A percentile compares a stretch with the other conserved stretches of the same genome.
Conservation (phyloP, 2,329 filamentous ascomycete genomes). For the Arthrobotrys pseudoclavata region DNA sequence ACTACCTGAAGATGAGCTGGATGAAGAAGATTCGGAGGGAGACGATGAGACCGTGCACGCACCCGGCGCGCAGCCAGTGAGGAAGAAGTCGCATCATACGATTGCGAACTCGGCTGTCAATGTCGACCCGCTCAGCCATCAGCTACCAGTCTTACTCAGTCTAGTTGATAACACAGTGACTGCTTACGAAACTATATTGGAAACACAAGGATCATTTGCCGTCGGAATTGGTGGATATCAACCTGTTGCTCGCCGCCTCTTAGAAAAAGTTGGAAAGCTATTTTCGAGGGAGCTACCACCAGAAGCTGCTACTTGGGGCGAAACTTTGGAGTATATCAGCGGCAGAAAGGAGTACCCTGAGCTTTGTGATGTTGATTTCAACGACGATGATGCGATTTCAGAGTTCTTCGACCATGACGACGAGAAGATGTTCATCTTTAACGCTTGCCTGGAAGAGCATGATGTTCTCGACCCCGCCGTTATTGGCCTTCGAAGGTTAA, state of each 20-base stretch:
- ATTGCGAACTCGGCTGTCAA: slow-evolving; percentile 48
- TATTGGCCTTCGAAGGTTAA: slow-evolving; percentile 40
- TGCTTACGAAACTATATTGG: slow-evolving; percentile 53
- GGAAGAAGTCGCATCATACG: slow-evolving; percentile 32
- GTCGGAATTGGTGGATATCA: slow-evolving; percentile 57
- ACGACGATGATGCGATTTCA: slow-evolving; percentile 47
- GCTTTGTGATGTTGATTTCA: slow-evolving; percentile 44
- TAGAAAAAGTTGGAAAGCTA: slow-evolving; percentile 53
- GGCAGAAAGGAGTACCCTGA: slow-evolving; percentile 48
- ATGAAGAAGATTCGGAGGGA: slow-evolving; percentile 27
- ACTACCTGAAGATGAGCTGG: slow-evolving; percentile 41
- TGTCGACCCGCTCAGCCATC: slow-evolving; percentile 52
- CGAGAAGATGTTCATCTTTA: slow-evolving; percentile 57
- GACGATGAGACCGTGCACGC: slow-evolving; percentile 54
- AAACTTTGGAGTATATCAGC: slow-evolving; percentile 48
- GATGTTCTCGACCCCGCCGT: slow-evolving; percentile 49
- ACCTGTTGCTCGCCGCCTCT: slow-evolving; percentile 42
- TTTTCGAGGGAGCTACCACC: slow-evolving; percentile 48
- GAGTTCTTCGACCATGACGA: slow-evolving; percentile 50
- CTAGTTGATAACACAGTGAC: slow-evolving; percentile 49
- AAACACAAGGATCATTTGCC: slow-evolving; percentile 54
- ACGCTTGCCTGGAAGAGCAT: slow-evolving; percentile 47
- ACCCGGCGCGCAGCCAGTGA: slow-evolving; percentile 28
- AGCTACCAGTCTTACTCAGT: slow-evolving; percentile 45
- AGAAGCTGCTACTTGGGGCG: slow-evolving; percentile 52